Conservation (phyloP, 2,329 filamentous ascomycete genomes). For the Monosporascus sp. region DNA sequence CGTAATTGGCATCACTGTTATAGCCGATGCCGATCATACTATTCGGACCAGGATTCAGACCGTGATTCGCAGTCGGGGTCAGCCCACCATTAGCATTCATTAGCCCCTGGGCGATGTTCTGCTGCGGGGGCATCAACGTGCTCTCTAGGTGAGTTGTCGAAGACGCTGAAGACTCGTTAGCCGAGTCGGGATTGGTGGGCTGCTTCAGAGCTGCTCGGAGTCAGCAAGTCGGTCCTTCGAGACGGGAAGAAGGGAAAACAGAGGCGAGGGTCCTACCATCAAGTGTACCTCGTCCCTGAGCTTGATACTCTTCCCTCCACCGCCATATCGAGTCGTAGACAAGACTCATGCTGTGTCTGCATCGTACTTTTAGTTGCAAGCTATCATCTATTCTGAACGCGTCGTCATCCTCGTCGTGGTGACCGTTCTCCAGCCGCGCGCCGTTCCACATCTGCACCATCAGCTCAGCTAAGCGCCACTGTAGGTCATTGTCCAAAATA, state of each 20-base stretch:
- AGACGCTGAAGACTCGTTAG: constrained; percentile 65
- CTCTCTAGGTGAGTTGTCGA: constrained; percentile 56
- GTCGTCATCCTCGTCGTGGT: constrained; percentile 45
- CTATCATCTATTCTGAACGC: constrained; percentile 58
- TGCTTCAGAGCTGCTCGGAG: constrained; percentile 65
- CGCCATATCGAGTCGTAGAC: constrained; percentile 83
- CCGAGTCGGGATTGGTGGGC: constrained; percentile 78
- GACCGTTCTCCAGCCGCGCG: constrained; percentile 45
- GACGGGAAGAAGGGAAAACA: constrained; percentile 12
- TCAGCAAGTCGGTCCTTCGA: constrained; percentile 23
- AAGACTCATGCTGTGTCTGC: constrained; percentile 77
- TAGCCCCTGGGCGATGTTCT: constrained; percentile 41
- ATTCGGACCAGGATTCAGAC: constrained; percentile 37
- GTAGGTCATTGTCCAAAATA: constrained; percentile 71
- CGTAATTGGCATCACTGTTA: constrained; percentile 62
- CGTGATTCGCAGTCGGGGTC: constrained; percentile 43
- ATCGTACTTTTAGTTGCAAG: constrained; percentile 75
- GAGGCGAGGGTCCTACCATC: constrained; percentile 51
- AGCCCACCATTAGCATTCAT: constrained; percentile 46
- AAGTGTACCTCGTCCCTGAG: constrained; percentile 61
- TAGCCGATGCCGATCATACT: constrained; percentile 52
- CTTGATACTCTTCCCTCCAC: constrained; percentile 75
- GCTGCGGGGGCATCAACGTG: constrained; percentile 48
- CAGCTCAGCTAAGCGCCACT: constrained; percentile 75
- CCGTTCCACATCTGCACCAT: constrained; percentile 84